These are phyloP conservation scores for Solanum tarijense DNA, from an alignment of 257 asterid species.

Conservation along the genomic window DNA sequence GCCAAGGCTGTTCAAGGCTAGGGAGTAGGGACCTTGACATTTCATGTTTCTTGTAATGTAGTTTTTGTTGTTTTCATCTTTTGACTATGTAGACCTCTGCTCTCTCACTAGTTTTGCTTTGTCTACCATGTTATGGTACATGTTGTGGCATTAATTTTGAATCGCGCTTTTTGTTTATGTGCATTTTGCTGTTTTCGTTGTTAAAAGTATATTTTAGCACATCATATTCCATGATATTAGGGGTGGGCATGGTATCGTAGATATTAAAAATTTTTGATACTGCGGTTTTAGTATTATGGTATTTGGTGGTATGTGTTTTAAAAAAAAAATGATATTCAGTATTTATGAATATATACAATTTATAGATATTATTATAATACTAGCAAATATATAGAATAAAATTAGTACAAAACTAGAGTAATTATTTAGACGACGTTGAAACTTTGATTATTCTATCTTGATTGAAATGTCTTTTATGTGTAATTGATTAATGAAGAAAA, in stretches of 20 bases:
- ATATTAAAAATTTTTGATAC: too few relatives aligned
- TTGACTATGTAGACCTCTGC: background rate
- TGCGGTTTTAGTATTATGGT: background rate
- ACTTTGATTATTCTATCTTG: background rate
- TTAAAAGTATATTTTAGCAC: background rate
- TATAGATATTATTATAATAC: background rate
- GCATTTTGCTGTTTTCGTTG: background rate
- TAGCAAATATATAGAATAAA: background rate
- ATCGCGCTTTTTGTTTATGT: background rate
- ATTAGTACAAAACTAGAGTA: background rate
- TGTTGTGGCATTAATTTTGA: background rate
- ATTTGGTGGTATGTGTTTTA: background rate
- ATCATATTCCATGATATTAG: background rate
- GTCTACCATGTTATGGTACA: background rate
- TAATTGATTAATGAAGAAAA: too few relatives aligned
- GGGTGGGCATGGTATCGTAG: background rate
- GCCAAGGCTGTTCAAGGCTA: slow-evolving; percentile 71
- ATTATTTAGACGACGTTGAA: background rate
- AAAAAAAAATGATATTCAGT: background rate
- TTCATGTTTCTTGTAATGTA: background rate
- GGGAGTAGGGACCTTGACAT: slow-evolving; percentile 8
- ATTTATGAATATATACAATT: too few relatives aligned
- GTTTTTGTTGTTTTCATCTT: background rate
- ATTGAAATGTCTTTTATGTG: background rate
- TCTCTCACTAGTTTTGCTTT: background rate